Evolutionary conservation across 257 asterid genomes (phyloP).

Genomic region (Lycium barbarum): DNA sequence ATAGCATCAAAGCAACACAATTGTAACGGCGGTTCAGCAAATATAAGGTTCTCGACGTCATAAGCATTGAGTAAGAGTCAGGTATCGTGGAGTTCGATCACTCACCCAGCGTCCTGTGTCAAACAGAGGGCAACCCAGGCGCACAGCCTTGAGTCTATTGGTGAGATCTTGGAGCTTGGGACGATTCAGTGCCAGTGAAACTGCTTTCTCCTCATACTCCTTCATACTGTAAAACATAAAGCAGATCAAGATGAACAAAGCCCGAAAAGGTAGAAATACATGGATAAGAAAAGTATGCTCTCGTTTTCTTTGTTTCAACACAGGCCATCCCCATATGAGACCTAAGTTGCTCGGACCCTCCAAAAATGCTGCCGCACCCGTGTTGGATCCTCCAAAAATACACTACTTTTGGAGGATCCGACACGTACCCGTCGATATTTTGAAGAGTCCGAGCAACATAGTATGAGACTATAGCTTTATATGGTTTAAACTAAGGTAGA

Average conservation of each 20-base stretch:
- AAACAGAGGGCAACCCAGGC: slow-evolving; percentile 86
- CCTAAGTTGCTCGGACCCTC: neutral
- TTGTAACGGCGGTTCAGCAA: neutral
- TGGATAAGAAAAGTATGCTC: neutral
- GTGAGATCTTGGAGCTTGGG: slow-evolving; percentile 84
- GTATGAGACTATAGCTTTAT: slow-evolving; percentile 15
- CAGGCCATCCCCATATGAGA: neutral
- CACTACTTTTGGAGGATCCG: too few species aligned
- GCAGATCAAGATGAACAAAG: neutral
- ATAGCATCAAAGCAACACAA: neutral
- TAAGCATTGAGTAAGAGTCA: neutral
- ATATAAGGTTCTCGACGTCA: neutral
- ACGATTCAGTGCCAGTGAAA: slow-evolving; percentile 74
- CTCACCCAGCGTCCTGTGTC: slow-evolving; percentile 96
- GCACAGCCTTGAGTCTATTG: slow-evolving; percentile 78
- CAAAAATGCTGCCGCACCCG: too few species aligned
- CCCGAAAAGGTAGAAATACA: neutral
- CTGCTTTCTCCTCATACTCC: slow-evolving; percentile 96
- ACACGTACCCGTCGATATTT: too few species aligned
- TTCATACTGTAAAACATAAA: slow-evolving; percentile 61
- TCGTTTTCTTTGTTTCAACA: neutral
- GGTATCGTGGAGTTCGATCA: slow-evolving; percentile 6
- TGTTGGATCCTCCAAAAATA: too few species aligned
- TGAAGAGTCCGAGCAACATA: too few species aligned
- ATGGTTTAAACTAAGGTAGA: neutral